Base-by-base conservation (phyloP, 1,284 basidiomycete species). In the Austroboletus rostrupii region DNA sequence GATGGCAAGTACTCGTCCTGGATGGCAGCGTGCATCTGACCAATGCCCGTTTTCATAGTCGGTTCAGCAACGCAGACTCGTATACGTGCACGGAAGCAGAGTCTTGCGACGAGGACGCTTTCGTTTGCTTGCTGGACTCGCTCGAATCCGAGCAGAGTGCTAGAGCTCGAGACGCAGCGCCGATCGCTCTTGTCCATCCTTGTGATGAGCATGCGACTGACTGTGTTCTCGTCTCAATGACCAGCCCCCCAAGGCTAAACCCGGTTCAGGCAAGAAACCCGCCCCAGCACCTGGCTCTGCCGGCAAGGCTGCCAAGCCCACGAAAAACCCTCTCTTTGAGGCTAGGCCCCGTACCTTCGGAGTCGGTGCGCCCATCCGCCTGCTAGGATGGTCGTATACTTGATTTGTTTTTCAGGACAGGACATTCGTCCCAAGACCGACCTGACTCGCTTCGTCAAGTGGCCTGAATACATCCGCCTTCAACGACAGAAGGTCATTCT, bases 401-500 rank as follows among this genome's bases (percentile, higher is more conserved):
- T 53, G 44, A 55, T 32, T 26, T 6, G 10, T 20, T 11, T 31
- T 35, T 10, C 57, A 96, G 94, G 95, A 68, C 92, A 96, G 77
- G 92, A 97, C 75, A 84, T 98, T 67, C 91, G 89, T 67, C 95
- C 89, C 66, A 81, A 83, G 71, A 83, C 82, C 54, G 96, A 99
- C 76, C 76, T 98, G 60, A 97, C 92, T 57, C 92, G 95, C 71
- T 98, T 98, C 77, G 92, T 98, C 76, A 98, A 97, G 77, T 99
- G 96, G 96, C 96, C 96, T 61, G 93, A 96, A 78, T 99, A 99
- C 70, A 87, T 99, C 62, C 92, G 93, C 69, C 89, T 98, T 55
- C 96, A 99, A 73, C 88, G 96, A 72, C 95, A 98, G 76, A 97
- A 96, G 79, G 93, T 98, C 67, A 97, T 99, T 76, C 89, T 99